Conservation (phyloP, 768 basidiomycete species). For the Lyophyllum semitale region DNA sequence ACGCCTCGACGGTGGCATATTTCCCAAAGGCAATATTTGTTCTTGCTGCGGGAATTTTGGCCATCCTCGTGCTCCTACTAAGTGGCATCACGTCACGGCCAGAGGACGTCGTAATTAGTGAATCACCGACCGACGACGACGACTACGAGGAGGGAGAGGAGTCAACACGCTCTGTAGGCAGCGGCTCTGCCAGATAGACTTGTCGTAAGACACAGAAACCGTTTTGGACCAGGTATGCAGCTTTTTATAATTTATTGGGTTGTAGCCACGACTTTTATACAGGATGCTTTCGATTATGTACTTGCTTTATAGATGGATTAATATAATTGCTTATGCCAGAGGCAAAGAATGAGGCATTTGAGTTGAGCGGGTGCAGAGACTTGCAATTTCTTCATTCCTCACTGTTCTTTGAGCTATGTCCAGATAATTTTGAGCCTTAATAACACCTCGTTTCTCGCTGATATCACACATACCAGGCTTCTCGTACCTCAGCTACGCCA, state of each 20-base stretch:
- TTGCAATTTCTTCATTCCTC: too few relatives aligned
- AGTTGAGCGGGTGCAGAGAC: too few relatives aligned
- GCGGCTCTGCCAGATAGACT: neutral
- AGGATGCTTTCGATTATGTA: neutral
- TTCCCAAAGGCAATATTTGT: conserved; percentile 73
- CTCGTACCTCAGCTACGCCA: too few relatives aligned
- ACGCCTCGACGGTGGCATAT: conserved; percentile 59
- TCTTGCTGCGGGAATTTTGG: conserved; percentile 56
- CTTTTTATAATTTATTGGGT: neutral
- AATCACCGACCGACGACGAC: conserved; percentile 4
- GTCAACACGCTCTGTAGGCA: neutral
- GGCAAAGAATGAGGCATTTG: too few relatives aligned
- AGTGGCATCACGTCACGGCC: conserved; percentile 31
- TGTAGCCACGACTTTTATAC: neutral
- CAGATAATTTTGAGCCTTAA: too few relatives aligned
- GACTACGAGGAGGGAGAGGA: conserved; percentile 2
- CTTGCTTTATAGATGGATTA: neutral
- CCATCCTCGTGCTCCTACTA: conserved; percentile 49
- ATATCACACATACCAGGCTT: too few relatives aligned
- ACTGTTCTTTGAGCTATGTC: too few relatives aligned
- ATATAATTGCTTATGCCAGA: too few relatives aligned
- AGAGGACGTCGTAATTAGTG: conserved; percentile 14
- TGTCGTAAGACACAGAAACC: too few relatives aligned
- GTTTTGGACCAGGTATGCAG: neutral
- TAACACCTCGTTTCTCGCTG: too few relatives aligned